Evolutionary conservation across 2,329 filamentous ascomycete genomes (phyloP), one percentile per base, ranked within the genome.

Genomic region (Dendryphion nanum): DNA sequence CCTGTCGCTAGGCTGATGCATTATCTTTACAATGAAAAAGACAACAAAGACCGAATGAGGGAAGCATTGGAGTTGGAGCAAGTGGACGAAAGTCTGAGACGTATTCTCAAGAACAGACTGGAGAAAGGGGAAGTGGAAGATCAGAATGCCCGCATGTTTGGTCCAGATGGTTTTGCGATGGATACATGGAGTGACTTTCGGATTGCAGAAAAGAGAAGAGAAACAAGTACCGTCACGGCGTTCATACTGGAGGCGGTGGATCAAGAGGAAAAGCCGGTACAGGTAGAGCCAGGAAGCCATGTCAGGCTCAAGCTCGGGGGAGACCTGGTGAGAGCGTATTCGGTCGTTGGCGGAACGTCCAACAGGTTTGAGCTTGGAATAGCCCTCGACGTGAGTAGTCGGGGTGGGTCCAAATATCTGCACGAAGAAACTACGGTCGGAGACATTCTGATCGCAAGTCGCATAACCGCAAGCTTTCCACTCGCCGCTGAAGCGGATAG

Each of bases 1-100:
- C 81, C 80, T 0, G 72, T 85, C 21, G 77, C 80, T 55, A 68
- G 75, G 8, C 65, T 85, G 0, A 81, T 84, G 57, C 76, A 82
- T 58, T 83, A 78, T 45, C 61, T 83, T 24, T 79, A 82, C 55
- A 68, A 76, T 5, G 73, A 77, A 20, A 70, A 64, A 18, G 68
- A 69, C 21, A 72, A 82, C 48, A 50, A 67, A 1, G 53, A 50
- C 3, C 73, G 65, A 26, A 77, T 76, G 69, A 75, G 48, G 19
- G 44, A 66, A 42, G 53, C 68, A 13, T 47, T 58, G 0, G 36
- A 77, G 32, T 18, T 67, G 10, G 33, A 38, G 2, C 43, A 47
- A 21, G 32, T 55, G 2, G 42, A 41, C 2, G 40, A 42, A n/a
- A 33, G 38, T 3, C 45, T 48, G 32, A 53, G 45, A 16, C 35